Evolutionary conservation across 768 basidiomycete species (phyloP).

Genomic region (Boletus vermiculosoides): DNA sequence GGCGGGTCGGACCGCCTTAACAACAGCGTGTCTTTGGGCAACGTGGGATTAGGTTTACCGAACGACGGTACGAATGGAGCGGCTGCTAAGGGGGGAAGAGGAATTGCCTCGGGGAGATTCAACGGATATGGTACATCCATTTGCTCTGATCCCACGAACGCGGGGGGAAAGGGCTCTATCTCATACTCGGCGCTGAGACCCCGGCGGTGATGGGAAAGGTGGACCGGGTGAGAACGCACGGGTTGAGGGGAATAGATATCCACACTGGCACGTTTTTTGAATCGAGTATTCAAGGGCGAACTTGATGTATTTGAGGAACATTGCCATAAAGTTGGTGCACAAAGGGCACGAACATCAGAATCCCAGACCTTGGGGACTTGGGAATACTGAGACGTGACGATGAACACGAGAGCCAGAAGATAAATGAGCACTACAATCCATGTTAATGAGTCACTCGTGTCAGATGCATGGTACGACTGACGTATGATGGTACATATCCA

Average conservation of each 20-base stretch:
- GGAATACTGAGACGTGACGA: slow-evolving; percentile 41
- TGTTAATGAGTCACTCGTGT: neutral
- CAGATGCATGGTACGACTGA: slow-evolving; percentile 29
- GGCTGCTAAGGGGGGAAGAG: slow-evolving; percentile 22
- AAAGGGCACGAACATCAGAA: slow-evolving; percentile 44
- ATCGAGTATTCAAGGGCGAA: slow-evolving; percentile 36
- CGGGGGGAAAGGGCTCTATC: slow-evolving; percentile 45
- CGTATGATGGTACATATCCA: slow-evolving; percentile 49
- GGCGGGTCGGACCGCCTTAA: slow-evolving; percentile 8
- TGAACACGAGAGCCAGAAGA: slow-evolving; percentile 46
- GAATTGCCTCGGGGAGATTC: slow-evolving; percentile 27
- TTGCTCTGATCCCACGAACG: slow-evolving; percentile 20
- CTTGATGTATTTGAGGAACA: slow-evolving; percentile 36
- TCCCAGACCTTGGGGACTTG: slow-evolving; percentile 54
- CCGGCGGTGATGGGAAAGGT: slow-evolving; percentile 33
- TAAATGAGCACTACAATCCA: slow-evolving; percentile 54
- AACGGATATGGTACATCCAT: slow-evolving; percentile 14
- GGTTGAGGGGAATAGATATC: slow-evolving; percentile 47
- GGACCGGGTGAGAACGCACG: slow-evolving; percentile 36
- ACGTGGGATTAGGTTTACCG: slow-evolving; percentile 14
- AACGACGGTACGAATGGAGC: slow-evolving; percentile 14
- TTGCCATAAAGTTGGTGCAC: slow-evolving; percentile 32
- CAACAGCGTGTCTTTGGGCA: slow-evolving; percentile 11
- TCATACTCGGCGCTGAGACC: slow-evolving; percentile 44
- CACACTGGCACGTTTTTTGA: slow-evolving; percentile 35